Conservation (phyloP, 2,329 filamentous ascomycete genomes). For the Beauveria medogensis region DNA sequence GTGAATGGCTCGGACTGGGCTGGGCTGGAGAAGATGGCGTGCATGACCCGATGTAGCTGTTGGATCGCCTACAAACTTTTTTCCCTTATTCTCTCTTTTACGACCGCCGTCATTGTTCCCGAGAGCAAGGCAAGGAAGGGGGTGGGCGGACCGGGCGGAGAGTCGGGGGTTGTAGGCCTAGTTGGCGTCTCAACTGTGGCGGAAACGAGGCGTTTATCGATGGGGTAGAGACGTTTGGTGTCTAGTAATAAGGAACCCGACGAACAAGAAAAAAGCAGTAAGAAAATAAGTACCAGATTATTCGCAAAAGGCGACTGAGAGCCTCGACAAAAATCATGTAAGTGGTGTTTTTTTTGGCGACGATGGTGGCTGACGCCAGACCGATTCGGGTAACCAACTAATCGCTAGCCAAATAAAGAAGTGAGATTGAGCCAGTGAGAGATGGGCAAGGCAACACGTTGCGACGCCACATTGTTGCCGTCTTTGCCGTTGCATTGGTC, state of each 20-base stretch:
- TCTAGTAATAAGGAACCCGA: neutral
- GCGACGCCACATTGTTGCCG: neutral
- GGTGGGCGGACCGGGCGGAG: neutral
- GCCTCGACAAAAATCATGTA: neutral
- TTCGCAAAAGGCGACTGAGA: neutral
- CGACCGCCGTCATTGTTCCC: neutral
- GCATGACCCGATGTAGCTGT: neutral
- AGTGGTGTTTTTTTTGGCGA: neutral
- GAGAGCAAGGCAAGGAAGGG: neutral
- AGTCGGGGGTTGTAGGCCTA: neutral
- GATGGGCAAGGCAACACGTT: slow-evolving; percentile 3
- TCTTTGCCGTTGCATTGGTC: neutral
- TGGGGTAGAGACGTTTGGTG: neutral
- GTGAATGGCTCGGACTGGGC: neutral
- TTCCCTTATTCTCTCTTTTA: neutral
- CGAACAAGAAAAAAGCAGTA: neutral
- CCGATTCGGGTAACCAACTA: neutral
- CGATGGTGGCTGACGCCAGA: neutral
- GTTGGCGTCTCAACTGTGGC: neutral
- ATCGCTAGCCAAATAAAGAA: neutral
- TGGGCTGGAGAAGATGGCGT: neutral
- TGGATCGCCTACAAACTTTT: neutral
- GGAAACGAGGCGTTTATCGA: slow-evolving; percentile 1
- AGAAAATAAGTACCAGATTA: too few species aligned
- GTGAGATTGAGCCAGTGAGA: slow-evolving; percentile 4